Base-by-base conservation (phyloP, 2,329 filamentous ascomycete genomes). In the Tympanopsis confertula region DNA sequence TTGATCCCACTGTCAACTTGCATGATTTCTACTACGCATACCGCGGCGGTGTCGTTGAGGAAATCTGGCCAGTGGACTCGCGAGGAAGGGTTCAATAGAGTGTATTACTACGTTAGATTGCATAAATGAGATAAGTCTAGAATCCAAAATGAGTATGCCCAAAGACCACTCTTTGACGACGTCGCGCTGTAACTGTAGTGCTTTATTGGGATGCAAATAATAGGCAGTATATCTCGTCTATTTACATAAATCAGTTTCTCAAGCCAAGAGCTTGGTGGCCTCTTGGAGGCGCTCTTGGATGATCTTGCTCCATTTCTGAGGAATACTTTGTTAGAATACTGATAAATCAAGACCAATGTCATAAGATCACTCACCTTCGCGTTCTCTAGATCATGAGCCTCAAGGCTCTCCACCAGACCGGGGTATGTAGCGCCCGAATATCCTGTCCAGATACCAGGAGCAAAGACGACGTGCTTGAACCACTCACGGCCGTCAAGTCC, bases 401-500 rank as follows among this genome's bases (percentile, higher is more conserved):
- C 22, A 10, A 26, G 60, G 37, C 67, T 71, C 53, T 81, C 76
- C 4, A 78, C 69, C n/a, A 81, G 55, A 1, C 75, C 74, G 2
- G 77, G 76, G 47, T 74, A 81, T 5, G 75, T 78, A 3, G 71
- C 76, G 3, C 87, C 88, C 0, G 86, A 67, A 57, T 95, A 95
- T 0, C 88, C 88, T 0, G 86, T 94, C 86, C 87, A 94, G 35
- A 89, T 56, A 0, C 88, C 88, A 0, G 88, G 88, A 1, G 88
- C 88, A 58, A 93, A 95, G 1, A 95, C 82, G 2, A 94, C 82
- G 51, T 95, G 89, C 63, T 95, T 95, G 65, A 89, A 96, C 87
- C 87, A 95, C 18, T 66, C 65, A 42, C 89, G 67, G 1, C 77
- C 76, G 54, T 94, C 88, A 15, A 96, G 61, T 1, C 89, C 89